Percentiles rank a stretch among this genome's conserved stretches.
Conservation (phyloP, 2,329 filamentous ascomycete species). For the Colletotrichum sp. region DNA sequence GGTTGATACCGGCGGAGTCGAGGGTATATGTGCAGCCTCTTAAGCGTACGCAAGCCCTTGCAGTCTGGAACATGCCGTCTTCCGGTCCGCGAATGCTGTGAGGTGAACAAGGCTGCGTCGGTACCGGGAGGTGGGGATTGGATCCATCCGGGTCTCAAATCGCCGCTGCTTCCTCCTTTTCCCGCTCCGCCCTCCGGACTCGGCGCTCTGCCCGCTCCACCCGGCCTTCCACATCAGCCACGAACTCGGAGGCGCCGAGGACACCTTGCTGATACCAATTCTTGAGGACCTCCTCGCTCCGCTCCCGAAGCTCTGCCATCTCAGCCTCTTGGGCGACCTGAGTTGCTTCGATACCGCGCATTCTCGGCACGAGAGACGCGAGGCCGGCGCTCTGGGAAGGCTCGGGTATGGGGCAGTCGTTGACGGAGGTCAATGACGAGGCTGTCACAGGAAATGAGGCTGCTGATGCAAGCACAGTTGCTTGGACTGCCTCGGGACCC, state of each 20-base stretch:
- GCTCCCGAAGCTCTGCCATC: constrained; percentile 65
- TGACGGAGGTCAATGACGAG: constrained; percentile 61
- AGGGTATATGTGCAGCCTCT: background rate
- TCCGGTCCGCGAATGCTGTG: background rate
- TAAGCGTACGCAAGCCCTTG: background rate
- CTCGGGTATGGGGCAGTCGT: constrained; percentile 61
- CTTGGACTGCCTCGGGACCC: constrained; percentile 52
- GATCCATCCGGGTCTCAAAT: background rate
- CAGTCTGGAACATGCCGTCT: background rate
- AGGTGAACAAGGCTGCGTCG: background rate
- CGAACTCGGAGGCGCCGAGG: constrained; percentile 68
- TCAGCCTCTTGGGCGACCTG: constrained; percentile 67
- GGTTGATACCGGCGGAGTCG: background rate
- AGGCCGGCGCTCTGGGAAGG: constrained; percentile 59
- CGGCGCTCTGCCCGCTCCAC: constrained; percentile 68
- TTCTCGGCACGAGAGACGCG: constrained; percentile 62
- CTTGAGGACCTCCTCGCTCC: constrained; percentile 66
- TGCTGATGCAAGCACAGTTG: constrained; percentile 61
- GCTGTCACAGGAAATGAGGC: constrained; percentile 59
- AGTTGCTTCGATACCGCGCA: constrained; percentile 63
- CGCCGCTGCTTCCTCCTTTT: constrained; percentile 47
- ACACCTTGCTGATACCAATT: constrained; percentile 78
- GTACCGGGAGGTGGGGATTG: background rate
- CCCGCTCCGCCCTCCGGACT: constrained; percentile 67
- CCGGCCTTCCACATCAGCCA: constrained; percentile 74